These are phyloP conservation scores for Strobilomyces dryophilus DNA, from an alignment of 768 basidiomycete genomes.

Conservation along the genomic window DNA sequence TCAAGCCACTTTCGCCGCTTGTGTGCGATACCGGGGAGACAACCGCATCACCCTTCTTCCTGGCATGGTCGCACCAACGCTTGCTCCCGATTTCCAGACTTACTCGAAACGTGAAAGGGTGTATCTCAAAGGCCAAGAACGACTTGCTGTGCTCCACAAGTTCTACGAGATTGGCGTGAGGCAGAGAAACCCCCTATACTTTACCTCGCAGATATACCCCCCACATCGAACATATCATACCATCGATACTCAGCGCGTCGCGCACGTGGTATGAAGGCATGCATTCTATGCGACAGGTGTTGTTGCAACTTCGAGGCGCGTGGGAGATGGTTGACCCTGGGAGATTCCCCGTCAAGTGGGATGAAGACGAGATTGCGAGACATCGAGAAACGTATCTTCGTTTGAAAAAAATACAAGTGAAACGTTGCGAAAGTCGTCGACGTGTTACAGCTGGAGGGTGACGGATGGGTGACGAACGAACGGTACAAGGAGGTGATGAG, in stretches of 20 bases:
- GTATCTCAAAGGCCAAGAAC: neutral
- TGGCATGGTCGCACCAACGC: neutral
- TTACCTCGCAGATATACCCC: neutral
- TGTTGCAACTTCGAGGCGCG: neutral
- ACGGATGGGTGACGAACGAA: too few relatives aligned
- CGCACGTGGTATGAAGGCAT: slow-evolving; percentile 6
- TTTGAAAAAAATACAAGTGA: neutral
- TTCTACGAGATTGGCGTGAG: neutral
- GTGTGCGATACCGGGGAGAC: slow-evolving; percentile 5
- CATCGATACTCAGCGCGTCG: slow-evolving; percentile 1
- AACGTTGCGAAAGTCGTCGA: too few relatives aligned
- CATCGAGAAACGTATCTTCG: neutral
- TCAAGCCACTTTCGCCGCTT: slow-evolving; percentile 7
- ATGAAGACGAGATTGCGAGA: too few relatives aligned
- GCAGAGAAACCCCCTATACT: neutral
- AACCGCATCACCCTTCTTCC: slow-evolving; percentile 2
- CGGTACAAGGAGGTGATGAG: too few relatives aligned
- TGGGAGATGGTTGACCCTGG: too few relatives aligned
- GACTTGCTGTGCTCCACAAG: slow-evolving; percentile 5
- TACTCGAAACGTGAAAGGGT: neutral
- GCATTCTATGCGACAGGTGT: neutral
- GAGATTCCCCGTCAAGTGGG: too few relatives aligned
- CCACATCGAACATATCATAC: neutral
- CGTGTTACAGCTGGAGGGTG: too few relatives aligned
- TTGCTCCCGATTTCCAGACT: neutral